Evolutionary conservation across 441 rosid species (phyloP).

Genomic region (Rhodomyrtus psidioides): DNA sequence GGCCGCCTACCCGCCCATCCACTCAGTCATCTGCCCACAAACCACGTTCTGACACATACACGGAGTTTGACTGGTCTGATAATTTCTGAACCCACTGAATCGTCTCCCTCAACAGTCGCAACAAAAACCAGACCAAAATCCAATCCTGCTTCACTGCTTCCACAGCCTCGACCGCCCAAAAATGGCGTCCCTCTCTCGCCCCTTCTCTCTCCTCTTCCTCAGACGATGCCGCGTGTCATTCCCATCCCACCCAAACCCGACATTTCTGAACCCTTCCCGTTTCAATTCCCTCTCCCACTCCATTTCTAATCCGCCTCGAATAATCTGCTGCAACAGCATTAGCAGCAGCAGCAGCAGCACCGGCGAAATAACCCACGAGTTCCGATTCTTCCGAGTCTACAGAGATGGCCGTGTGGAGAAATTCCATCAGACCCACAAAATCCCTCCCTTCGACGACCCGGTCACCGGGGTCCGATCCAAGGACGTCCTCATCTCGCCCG

Average conservation of each 20-base stretch:
- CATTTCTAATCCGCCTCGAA: background rate
- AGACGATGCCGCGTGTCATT: background rate
- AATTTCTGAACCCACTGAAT: background rate
- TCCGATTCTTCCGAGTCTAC: slow-evolving; percentile 15
- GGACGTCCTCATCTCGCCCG: slow-evolving; percentile 10
- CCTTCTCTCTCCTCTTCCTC: background rate
- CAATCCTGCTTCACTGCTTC: background rate
- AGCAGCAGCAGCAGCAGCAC: background rate
- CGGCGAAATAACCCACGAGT: slow-evolving; percentile 8
- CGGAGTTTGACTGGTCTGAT: background rate
- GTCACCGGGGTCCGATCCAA: slow-evolving; percentile 12
- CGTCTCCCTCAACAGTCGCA: background rate
- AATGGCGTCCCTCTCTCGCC: slow-evolving; percentile 2
- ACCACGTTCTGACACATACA: too few species aligned
- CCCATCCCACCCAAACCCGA: background rate
- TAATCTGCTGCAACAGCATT: background rate
- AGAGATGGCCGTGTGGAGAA: slow-evolving; percentile 6
- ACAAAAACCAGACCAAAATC: too few species aligned
- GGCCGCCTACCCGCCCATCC: background rate
- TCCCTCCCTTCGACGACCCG: slow-evolving; percentile 5
- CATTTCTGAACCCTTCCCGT: background rate
- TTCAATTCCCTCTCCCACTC: background rate
- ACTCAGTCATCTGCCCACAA: background rate
- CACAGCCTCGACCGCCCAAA: background rate
- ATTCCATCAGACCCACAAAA: background rate